These are phyloP conservation scores for Kwoniella sp. DNA, from an alignment of 768 basidiomycete genomes.

Conservation along the genomic window DNA sequence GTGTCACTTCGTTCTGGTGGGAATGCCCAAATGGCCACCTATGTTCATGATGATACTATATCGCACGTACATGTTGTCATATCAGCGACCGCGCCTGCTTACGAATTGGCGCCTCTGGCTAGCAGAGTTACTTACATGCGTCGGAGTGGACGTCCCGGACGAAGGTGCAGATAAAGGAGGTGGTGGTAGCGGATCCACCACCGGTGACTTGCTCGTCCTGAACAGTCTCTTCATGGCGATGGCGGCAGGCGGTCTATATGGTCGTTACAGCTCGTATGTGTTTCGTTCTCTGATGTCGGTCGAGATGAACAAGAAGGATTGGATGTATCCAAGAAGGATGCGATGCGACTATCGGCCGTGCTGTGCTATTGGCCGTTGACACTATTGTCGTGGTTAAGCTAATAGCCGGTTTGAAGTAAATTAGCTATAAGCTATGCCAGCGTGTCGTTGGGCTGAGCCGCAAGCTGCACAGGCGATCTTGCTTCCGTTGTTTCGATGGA, in stretches of 20 bases:
- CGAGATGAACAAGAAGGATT: neutral
- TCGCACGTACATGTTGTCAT: neutral
- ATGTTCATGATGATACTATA: conserved; percentile 27
- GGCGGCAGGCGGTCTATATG: neutral
- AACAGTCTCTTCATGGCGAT: conserved; percentile 46
- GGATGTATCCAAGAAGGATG: neutral
- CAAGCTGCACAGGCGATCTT: neutral
- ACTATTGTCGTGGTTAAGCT: neutral
- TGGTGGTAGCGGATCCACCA: conserved; percentile 42
- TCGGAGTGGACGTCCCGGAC: conserved; percentile 21
- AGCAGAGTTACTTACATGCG: conserved; percentile 1
- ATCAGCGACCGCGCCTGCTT: too few species aligned
- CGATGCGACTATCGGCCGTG: too few species aligned
- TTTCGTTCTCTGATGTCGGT: neutral
- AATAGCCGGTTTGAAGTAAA: neutral
- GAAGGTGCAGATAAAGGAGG: conserved; percentile 24
- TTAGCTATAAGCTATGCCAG: neutral
- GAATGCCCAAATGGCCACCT: conserved; percentile 20
- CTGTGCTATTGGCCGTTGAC: neutral
- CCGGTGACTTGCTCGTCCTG: conserved; percentile 37
- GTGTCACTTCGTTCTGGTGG: conserved; percentile 31
- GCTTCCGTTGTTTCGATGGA: neutral
- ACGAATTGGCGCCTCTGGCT: too few species aligned
- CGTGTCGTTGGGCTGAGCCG: too few species aligned
- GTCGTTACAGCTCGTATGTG: too few species aligned